Evolutionary conservation across 768 basidiomycete genomes (phyloP), one percentile per base, ranked within the genome.

Genomic region (Phylloporus arenicola): DNA sequence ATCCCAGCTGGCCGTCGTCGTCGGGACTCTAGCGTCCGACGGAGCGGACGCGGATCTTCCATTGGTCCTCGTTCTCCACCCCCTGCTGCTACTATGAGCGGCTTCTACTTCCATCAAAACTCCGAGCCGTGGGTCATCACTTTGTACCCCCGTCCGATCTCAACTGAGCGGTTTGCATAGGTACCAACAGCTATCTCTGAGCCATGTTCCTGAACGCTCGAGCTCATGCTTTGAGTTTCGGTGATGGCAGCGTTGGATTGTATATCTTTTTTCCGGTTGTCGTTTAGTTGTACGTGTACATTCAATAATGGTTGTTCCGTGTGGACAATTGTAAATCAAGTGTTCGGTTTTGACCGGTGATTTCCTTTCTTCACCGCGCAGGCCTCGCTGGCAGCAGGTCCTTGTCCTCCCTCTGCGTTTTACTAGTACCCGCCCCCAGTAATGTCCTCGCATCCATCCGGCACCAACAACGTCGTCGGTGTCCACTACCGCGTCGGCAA

Each of bases 401-500:
- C 41, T 30, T 33, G 43, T 37, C 42, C 27, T 19, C 30, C 35
- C 38, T 39, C 48, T 30, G n/a, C 39, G 45, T 53, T 45, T 24
- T 24, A 24, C 29, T 10, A 29, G 27, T 10, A 30, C 34, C 38
- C 52, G 53, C 46, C 45, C 8, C 20, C 63, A 45, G 63, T 70
- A 57, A 84, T 83, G 82, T 67, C 80, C 52, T 66, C 70, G 1
- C 78, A 81, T 58, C 72, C 81, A 3, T 76, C 79, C 40, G 79
- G 82, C 4, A 80, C 80, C 38, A 77, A 84, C 53, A 87, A 88
- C 70, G 74, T 95, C 65, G 92, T 96, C 62, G 92, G 95, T 47
- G 83, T 88, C n/a, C 93, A 97, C 75, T 98, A 95, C 75, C 84
- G 91, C 50, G 94, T 98, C 19, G 95, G 95, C 60, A 90, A 89